Percentiles rank a stretch among this genome's conserved stretches.
phyloP scores from a whole-genome alignment of 2,329 filamentous ascomycete genomes.

The Calonectria hongkongensis region DNA sequence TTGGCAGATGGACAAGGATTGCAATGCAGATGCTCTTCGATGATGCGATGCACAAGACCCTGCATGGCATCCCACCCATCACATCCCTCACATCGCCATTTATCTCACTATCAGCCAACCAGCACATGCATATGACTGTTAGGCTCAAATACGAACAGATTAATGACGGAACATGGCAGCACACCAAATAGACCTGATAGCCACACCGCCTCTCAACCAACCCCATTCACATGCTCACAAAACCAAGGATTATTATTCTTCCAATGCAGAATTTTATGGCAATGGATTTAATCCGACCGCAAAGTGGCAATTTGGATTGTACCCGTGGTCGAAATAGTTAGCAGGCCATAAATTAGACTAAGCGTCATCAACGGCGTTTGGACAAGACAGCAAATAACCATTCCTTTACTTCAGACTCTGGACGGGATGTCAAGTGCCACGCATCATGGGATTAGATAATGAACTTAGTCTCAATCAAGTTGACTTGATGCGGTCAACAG shows the following conservation, averaged over 20 bases:
- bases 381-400: background rate
- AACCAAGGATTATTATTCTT: background rate
- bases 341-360: too few relatives aligned
- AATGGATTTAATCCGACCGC: too few relatives aligned
- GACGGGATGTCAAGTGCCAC: background rate
- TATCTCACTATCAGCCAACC: background rate
- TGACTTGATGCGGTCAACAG: slow-evolving; percentile 20
- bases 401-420: background rate
- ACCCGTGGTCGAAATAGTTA: too few relatives aligned
- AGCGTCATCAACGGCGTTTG: too few relatives aligned
- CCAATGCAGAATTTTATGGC: background rate
- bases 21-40: background rate
- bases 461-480: slow-evolving; percentile 3
- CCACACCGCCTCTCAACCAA: background rate
- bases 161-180: background rate
- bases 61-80: background rate
- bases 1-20: slow-evolving; percentile 1
- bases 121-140: background rate
- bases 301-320: too few relatives aligned
- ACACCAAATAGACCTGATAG: background rate
- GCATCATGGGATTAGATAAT: background rate
- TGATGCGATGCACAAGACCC: background rate
- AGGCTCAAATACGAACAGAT: too few relatives aligned
- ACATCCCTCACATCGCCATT: background rate
- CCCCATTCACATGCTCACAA: background rate